phyloP scores from a whole-genome alignment of 208 protist species.

The Trypanosoma congolense region DNA sequence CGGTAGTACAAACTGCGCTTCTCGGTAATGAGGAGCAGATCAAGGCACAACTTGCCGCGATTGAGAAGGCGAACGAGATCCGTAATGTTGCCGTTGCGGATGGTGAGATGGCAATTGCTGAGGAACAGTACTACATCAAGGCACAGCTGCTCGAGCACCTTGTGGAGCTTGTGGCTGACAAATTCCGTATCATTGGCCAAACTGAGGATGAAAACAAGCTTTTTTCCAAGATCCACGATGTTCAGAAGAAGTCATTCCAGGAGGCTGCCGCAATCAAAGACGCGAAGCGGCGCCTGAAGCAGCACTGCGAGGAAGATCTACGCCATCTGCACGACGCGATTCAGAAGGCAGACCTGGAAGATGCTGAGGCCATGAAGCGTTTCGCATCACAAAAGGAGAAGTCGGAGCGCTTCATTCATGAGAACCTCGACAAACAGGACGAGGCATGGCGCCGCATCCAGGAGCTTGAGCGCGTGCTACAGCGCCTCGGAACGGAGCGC shows the following conservation, averaged over 20 bases:
- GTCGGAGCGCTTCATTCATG: slow-evolving; percentile 7
- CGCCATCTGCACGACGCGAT: background rate
- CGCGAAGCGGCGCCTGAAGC: slow-evolving; percentile 6
- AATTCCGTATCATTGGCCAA: slow-evolving; percentile 8
- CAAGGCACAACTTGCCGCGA: background rate
- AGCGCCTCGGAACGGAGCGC: slow-evolving; percentile 8
- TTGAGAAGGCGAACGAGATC: slow-evolving; percentile 6
- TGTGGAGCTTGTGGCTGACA: slow-evolving; percentile 7
- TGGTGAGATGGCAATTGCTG: slow-evolving; percentile 8
- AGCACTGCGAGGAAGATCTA: slow-evolving; percentile 6
- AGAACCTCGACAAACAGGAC: slow-evolving; percentile 8
- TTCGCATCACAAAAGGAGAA: slow-evolving; percentile 6
- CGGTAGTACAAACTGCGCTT: slow-evolving; percentile 3
- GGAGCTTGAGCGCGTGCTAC: slow-evolving; percentile 8
- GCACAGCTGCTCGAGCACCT: slow-evolving; percentile 8
- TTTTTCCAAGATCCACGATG: slow-evolving; percentile 5
- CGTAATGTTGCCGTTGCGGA: slow-evolving; percentile 6
- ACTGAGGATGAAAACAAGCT: slow-evolving; percentile 6
- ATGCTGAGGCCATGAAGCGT: slow-evolving; percentile 7
- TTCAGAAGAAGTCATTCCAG: slow-evolving; percentile 9
- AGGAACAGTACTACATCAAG: slow-evolving; percentile 10
- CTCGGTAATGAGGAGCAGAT: slow-evolving; percentile 7
- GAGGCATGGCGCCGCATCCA: slow-evolving; percentile 7
- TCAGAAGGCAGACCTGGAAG: slow-evolving; percentile 8
- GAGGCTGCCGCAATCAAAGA: slow-evolving; percentile 6